These are phyloP conservation scores for Pyronema omphalodes DNA, from an alignment of 495 filamentous ascomycete genomes.

Conservation along the genomic window DNA sequence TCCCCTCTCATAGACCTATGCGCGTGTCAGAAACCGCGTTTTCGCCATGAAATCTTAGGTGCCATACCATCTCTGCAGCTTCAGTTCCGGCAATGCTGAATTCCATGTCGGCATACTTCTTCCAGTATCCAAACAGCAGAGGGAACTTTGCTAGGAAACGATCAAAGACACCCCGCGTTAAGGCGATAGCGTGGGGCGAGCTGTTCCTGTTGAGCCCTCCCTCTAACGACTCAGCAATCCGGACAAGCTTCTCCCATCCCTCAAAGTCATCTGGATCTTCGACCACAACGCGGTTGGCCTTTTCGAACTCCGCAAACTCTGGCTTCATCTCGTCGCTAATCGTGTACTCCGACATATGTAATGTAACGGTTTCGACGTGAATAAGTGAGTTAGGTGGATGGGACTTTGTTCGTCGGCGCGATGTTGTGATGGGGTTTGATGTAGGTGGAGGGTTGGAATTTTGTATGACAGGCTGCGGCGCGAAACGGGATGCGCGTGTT, in stretches of 20 bases:
- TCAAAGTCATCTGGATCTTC: slow-evolving; percentile 85
- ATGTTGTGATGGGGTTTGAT: too few relatives aligned
- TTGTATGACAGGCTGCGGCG: background rate
- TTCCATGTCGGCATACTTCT: slow-evolving; percentile 96
- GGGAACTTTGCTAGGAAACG: slow-evolving; percentile 90
- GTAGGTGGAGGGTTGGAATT: too few relatives aligned
- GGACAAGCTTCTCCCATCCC: slow-evolving; percentile 83
- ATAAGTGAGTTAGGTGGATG: too few relatives aligned
- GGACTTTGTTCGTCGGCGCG: too few relatives aligned
- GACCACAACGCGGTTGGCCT: slow-evolving; percentile 25
- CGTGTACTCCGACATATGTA: slow-evolving; percentile 19
- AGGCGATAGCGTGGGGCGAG: slow-evolving; percentile 77
- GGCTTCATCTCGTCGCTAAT: slow-evolving; percentile 20
- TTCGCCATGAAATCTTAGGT: background rate
- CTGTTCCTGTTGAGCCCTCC: slow-evolving; percentile 93
- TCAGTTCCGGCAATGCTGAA: slow-evolving; percentile 94
- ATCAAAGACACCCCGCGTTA: slow-evolving; percentile 71
- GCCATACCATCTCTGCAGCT: slow-evolving; percentile 83
- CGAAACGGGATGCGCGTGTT: background rate
- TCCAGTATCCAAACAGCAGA: slow-evolving; percentile 95
- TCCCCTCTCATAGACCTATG: slow-evolving; percentile 82
- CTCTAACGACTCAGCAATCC: slow-evolving; percentile 64
- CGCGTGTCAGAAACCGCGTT: background rate
- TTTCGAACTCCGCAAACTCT: slow-evolving; percentile 23
- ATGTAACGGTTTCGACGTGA: background rate